Conservation (phyloP, 1,284 basidiomycete species). For the Wallemia ichthyophaga region DNA sequence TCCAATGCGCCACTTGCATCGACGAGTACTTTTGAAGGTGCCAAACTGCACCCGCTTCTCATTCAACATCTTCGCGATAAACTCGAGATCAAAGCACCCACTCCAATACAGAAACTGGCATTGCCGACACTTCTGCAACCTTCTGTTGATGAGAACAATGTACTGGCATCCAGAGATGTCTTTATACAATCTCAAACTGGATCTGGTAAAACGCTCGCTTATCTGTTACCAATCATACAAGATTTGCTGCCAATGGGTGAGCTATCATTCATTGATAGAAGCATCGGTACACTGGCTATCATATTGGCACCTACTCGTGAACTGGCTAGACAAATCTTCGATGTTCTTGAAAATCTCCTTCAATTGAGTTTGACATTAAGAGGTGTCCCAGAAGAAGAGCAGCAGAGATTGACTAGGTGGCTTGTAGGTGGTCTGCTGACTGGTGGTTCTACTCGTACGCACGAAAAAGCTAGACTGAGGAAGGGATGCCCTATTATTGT, state of each 20-base stretch:
- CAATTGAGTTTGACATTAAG: slow-evolving; percentile 27
- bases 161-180: slow-evolving; percentile 30
- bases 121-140: slow-evolving; percentile 37
- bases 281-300: slow-evolving; percentile 67
- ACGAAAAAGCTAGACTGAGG: slow-evolving; percentile 39
- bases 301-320: slow-evolving; percentile 86
- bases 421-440: slow-evolving; percentile 74
- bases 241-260: slow-evolving; percentile 67
- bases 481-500: slow-evolving; percentile 44
- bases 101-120: slow-evolving; percentile 59
- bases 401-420: slow-evolving; percentile 47
- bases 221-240: slow-evolving; percentile 80
- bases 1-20: slow-evolving; percentile 11
- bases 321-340: slow-evolving; percentile 70
- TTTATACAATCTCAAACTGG: slow-evolving; percentile 96
- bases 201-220: slow-evolving; percentile 87
- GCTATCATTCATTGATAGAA: slow-evolving; percentile 57
- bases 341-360: slow-evolving; percentile 32
- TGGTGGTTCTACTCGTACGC: slow-evolving; percentile 37
- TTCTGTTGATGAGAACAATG: slow-evolving; percentile 9
- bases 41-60: slow-evolving; percentile 55
- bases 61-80: slow-evolving; percentile 47
- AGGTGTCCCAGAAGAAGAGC: slow-evolving; percentile 11
- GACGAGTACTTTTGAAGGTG: slow-evolving; percentile 36
- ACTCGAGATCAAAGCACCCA: slow-evolving; percentile 59